Evolutionary conservation across 2,329 filamentous ascomycete species (phyloP).

Genomic region (Nectriaceae sp.): DNA sequence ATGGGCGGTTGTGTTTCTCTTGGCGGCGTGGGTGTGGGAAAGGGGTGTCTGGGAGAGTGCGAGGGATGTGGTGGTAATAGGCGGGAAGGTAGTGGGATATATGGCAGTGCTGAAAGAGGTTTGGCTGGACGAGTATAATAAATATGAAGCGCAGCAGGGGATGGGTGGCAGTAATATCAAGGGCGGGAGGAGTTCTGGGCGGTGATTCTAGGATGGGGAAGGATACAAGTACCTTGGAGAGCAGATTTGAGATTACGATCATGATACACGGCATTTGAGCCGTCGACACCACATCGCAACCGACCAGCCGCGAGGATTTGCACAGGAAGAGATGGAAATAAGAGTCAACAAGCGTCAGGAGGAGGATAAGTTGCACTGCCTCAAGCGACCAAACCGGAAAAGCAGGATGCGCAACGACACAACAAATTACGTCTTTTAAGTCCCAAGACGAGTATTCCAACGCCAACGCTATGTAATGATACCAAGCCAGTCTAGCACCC

Average conservation of each 20-base stretch:
- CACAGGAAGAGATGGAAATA: too few species aligned
- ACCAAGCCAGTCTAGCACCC: slow-evolving; percentile 11
- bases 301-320: too few species aligned
- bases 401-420: too few species aligned
- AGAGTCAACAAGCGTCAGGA: too few species aligned
- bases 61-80: slow-evolving; percentile 54
- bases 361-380: too few species aligned
- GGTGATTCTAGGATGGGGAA: slow-evolving; percentile 14
- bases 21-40: slow-evolving; percentile 61
- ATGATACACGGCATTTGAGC: slow-evolving; percentile 7
- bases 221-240: too few species aligned
- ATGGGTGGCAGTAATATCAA: slow-evolving; percentile 18
- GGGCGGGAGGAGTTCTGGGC: slow-evolving; percentile 19
- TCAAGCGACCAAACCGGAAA: too few species aligned
- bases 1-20: slow-evolving; percentile 59
- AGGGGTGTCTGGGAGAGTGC: slow-evolving; percentile 66
- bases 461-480: slow-evolving; percentile 32
- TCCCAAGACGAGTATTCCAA: too few species aligned
- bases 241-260: too few species aligned
- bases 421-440: too few species aligned
- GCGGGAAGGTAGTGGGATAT: slow-evolving; percentile 47
- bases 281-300: too few species aligned
- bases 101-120: slow-evolving; percentile 51
- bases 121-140: slow-evolving; percentile 59
- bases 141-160: slow-evolving; percentile 53